Base-by-base conservation (phyloP, 163 green algal species). In the Chlamydomonas reinhardtii region DNA sequence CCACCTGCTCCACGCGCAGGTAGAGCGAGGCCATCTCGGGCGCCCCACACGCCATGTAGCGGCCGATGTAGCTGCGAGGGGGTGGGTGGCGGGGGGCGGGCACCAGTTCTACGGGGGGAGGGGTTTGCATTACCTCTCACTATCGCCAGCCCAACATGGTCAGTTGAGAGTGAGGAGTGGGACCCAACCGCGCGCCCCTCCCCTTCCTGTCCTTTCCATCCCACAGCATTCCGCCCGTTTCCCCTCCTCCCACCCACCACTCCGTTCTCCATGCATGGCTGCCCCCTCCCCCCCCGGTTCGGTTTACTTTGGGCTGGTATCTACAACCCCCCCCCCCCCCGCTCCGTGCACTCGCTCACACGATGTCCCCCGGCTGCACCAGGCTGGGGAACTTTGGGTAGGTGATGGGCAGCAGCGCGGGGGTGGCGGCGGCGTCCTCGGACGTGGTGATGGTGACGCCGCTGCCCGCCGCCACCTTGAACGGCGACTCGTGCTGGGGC, bases 381-480 rank as follows among this genome's bases (percentile, higher is more conserved):
- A 89, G 71, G 27, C 48, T 70, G 56, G 88, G 73, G 72, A 91
- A 86, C 76, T 87, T 84, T 32, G 85, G 64, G 69, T 92, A 94
- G 59, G 52, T 93, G 73, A 96, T 82, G n/a, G 94, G 93, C 68
- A 96, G 83, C 72, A 93, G 15, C 1, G 72, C 88, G 73, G 71
- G 6, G 16, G 34, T 85, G 32, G 81, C 74, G 19, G 89, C n/a
- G 2, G 34, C 89, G 8, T 79, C 75, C 27, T 81, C 29, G 35
- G 91, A 86, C 0, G 80, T 92, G 15, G 92, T 95, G 76, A 93
- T 87, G 64, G 71, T 91, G 66, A 92, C 73, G 39, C 32, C 35
- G 65, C 75, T 77, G 25, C 92, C 91, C n/a, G 78, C 74, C 22
- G 86, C 24, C 14, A 94, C 79, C 24, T 77, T 79, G 27, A 93